Conservation (phyloP, 225 moss, liverwort and hornwort genomes). For the Lunularia cruciata region DNA sequence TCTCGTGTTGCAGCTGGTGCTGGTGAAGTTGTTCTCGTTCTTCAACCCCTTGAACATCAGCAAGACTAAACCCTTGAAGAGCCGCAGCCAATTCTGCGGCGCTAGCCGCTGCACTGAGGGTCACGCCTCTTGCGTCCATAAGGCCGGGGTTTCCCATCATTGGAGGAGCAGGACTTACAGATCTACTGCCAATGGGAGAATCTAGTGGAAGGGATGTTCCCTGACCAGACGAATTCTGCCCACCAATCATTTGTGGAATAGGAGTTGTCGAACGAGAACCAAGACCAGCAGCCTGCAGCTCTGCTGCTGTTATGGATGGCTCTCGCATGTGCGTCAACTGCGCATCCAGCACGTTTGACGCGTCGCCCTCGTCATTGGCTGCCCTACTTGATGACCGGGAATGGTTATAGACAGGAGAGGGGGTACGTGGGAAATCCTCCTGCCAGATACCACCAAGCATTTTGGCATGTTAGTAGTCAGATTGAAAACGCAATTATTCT, state of each 20-base stretch:
- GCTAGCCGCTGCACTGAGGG: slow-evolving; percentile 46
- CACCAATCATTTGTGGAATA: slow-evolving; percentile 53
- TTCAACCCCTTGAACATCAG: slow-evolving; percentile 54
- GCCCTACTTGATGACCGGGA: slow-evolving; percentile 61
- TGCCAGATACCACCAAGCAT: slow-evolving; percentile 21
- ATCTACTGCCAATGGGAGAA: slow-evolving; percentile 55
- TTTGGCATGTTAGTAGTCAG: no score
- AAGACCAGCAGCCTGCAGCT: slow-evolving; percentile 55
- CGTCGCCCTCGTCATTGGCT: slow-evolving; percentile 76
- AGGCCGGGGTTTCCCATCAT: slow-evolving; percentile 30
- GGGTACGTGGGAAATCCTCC: slow-evolving; percentile 87
- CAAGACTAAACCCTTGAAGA: slow-evolving; percentile 68
- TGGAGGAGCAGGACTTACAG: slow-evolving; percentile 50
- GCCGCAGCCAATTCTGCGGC: slow-evolving; percentile 77
- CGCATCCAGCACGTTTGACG: slow-evolving; percentile 52
- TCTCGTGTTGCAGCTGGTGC: slow-evolving; percentile 46
- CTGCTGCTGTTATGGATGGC: slow-evolving; percentile 46
- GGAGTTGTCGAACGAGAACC: slow-evolving; percentile 94
- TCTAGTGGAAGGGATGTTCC: slow-evolving; percentile 58
- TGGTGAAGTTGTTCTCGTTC: slow-evolving; percentile 36
- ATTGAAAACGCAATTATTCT: no score
- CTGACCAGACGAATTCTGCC: slow-evolving; percentile 54
- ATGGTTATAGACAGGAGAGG: slow-evolving; percentile 77
- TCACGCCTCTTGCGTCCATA: slow-evolving; percentile 39
- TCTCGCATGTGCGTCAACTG: slow-evolving; percentile 88